phyloP scores from a whole-genome alignment of 345 rosid genomes.

The Brassica juncea region DNA sequence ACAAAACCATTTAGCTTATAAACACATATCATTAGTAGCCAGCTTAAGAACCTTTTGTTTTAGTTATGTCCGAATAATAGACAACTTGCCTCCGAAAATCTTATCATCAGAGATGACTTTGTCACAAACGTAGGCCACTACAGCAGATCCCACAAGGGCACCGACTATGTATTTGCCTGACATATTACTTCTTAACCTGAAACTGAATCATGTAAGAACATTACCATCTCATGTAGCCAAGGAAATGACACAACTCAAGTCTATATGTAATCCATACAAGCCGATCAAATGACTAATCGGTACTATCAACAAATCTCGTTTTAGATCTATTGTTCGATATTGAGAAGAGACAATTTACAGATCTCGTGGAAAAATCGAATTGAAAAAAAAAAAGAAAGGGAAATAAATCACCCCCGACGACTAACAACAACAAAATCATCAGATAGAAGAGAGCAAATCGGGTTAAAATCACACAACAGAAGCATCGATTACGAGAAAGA shows the following conservation, averaged over 20 bases:
- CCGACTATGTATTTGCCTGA: constrained; percentile 53
- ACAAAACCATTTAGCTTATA: neutral
- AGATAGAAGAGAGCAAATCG: neutral
- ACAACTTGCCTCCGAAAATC: constrained; percentile 69
- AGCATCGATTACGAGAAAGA: neutral
- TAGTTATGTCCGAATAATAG: neutral
- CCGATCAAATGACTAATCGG: neutral
- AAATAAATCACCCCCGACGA: neutral
- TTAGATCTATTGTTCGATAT: neutral
- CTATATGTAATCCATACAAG: neutral
- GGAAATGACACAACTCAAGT: neutral
- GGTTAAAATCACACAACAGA: neutral
- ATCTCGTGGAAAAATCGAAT: neutral
- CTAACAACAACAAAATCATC: neutral
- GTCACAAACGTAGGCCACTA: constrained; percentile 61
- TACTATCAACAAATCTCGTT: neutral
- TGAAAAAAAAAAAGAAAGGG: neutral
- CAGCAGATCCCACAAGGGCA: constrained; percentile 59
- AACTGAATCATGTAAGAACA: neutral
- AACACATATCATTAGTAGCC: neutral
- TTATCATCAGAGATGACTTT: constrained; percentile 55
- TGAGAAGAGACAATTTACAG: neutral
- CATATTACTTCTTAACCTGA: constrained; percentile 26
- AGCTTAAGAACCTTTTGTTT: neutral
- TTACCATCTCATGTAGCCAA: neutral